A percentile compares a stretch with the other conserved stretches of the same genome.
Conservation (phyloP, 805 yeast genomes). For the Candida quercuum region DNA sequence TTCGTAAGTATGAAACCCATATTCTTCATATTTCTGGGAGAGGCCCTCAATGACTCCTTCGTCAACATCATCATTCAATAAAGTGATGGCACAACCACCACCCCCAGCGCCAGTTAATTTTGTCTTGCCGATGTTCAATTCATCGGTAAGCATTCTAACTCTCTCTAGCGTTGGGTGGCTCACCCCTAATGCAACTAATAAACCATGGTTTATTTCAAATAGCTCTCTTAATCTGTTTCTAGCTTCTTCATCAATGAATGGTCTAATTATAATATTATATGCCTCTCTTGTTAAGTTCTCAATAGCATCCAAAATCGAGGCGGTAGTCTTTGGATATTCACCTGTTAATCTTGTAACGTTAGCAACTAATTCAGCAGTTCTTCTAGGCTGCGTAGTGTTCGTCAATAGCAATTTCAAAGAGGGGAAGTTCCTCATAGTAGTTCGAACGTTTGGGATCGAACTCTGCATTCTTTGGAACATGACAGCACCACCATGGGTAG, state of each 20-base stretch:
- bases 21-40: constrained; percentile 29
- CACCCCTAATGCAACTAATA: constrained; percentile 81
- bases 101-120: constrained; percentile 99
- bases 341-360: constrained; percentile 56
- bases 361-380: constrained; percentile 80
- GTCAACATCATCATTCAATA: constrained; percentile 41
- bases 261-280: constrained; percentile 52
- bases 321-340: constrained; percentile 48
- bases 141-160: constrained; percentile 63
- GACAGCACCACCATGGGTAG: constrained; percentile 95
- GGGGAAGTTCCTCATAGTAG: constrained; percentile 70
- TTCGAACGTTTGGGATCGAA: constrained; percentile 56
- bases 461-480: constrained; percentile 62
- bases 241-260: constrained; percentile 38
- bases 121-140: constrained; percentile 69
- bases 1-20: constrained; percentile 69
- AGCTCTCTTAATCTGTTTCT: constrained; percentile 48
- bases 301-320: constrained; percentile 68
- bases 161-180: constrained; percentile 88
- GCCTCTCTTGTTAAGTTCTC: constrained; percentile 71
- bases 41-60: constrained; percentile 31
- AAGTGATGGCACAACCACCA: constrained; percentile 95
- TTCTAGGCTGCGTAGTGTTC: constrained; percentile 81
- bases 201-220: constrained; percentile 80
- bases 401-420: constrained; percentile 69